Percentiles rank a stretch among this genome's conserved stretches.
Conservation (phyloP, 768 basidiomycete species). For the Exidia glandulosa region DNA sequence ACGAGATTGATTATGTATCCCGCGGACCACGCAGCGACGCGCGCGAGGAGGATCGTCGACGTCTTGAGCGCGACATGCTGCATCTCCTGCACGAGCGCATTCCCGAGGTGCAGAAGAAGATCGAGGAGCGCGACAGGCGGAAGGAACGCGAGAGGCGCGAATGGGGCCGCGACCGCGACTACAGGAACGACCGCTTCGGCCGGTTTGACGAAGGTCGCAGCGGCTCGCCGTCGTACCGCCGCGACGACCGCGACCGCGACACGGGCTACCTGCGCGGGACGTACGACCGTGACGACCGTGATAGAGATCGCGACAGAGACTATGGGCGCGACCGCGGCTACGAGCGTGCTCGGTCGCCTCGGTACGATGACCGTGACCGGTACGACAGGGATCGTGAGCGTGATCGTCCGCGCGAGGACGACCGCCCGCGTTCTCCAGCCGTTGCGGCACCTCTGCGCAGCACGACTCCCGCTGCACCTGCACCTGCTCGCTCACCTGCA, state of each 20-base stretch:
- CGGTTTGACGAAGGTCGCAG: conserved; percentile 31
- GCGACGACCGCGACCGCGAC: conserved; percentile 29
- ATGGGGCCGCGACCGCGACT: conserved; percentile 68
- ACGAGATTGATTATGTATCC: conserved; percentile 81
- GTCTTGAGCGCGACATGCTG: conserved; percentile 80
- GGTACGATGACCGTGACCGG: conserved; percentile 25
- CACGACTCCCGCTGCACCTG: conserved; percentile 15
- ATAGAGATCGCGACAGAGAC: conserved; percentile 24
- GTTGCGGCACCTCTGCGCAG: conserved; percentile 43
- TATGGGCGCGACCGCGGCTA: conserved; percentile 31
- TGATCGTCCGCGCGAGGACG: conserved; percentile 20
- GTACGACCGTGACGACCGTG: conserved; percentile 37
- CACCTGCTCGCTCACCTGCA: conserved; percentile 35
- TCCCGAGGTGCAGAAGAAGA: conserved; percentile 79
- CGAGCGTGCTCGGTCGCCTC: conserved; percentile 24
- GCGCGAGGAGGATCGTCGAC: conserved; percentile 78
- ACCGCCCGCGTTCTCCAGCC: conserved; percentile 29
- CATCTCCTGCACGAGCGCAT: conserved; percentile 81
- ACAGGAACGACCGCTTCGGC: conserved; percentile 52
- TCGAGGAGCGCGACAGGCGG: conserved; percentile 67
- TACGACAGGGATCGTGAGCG: conserved; percentile 30
- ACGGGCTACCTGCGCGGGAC: conserved; percentile 17
- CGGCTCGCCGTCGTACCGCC: conserved; percentile 25
- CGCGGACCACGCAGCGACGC: conserved; percentile 58
- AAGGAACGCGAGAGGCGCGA: conserved; percentile 70